Conservation (phyloP, 2,329 filamentous ascomycete species). For the Teratosphaeria zuluensis region DNA sequence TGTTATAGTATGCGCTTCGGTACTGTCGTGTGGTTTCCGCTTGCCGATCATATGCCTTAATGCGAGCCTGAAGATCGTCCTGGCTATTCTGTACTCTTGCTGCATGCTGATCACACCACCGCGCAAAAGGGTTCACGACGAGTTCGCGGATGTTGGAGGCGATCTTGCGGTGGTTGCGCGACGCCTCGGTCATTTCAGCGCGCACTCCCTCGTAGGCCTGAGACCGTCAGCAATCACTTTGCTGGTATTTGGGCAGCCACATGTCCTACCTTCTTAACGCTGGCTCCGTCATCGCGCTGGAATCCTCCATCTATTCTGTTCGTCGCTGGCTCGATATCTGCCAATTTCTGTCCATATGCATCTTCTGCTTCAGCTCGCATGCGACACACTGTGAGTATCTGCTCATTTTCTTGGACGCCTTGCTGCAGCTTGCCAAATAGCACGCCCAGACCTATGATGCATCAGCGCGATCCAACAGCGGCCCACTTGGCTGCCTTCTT, state of each 20-base stretch:
- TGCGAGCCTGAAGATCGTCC: constrained; percentile 80
- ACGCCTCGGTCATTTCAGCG: constrained; percentile 81
- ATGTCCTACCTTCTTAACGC: constrained; percentile 68
- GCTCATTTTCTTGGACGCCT: constrained; percentile 88
- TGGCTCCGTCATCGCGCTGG: constrained; percentile 84
- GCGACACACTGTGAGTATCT: constrained; percentile 81
- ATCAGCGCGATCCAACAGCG: background rate
- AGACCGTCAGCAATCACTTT: constrained; percentile 4
- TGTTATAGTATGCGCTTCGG: constrained; percentile 96
- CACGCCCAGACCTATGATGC: constrained; percentile 62
- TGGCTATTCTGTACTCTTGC: constrained; percentile 85
- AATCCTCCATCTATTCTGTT: constrained; percentile 81
- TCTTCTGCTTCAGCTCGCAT: constrained; percentile 96
- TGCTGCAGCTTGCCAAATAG: constrained; percentile 96
- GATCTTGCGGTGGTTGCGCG: constrained; percentile 88
- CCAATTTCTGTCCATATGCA: constrained; percentile 68
- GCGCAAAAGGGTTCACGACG: constrained; percentile 84
- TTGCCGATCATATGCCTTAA: constrained; percentile 90
- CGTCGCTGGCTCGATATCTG: constrained; percentile 70
- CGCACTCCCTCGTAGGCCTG: constrained; percentile 92
- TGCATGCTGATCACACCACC: constrained; percentile 95
- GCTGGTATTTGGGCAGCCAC: background rate
- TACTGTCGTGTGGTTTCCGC: constrained; percentile 85
- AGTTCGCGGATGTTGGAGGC: constrained; percentile 92
- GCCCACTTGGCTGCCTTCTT: constrained; percentile 21